Evolutionary conservation across 2,329 filamentous ascomycete species (phyloP).

Genomic region (Paradendryphiella salina): DNA sequence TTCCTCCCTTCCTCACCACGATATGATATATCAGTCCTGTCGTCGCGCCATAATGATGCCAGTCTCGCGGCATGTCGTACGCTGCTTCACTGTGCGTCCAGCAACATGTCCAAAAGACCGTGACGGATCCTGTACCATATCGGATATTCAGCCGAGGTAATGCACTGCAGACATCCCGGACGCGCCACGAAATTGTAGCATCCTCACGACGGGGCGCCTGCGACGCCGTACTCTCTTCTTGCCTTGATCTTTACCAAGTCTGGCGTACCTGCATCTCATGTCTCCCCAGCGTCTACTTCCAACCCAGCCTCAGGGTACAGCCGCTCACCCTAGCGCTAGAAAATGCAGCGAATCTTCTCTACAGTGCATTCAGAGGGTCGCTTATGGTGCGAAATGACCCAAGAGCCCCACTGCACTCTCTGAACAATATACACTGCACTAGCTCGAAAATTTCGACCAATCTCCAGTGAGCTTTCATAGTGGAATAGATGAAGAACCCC

Average conservation of each 20-base stretch:
- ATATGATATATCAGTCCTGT: too few species aligned
- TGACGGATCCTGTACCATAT: too few species aligned
- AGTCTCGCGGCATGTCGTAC: too few species aligned
- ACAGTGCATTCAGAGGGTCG: slow-evolving; percentile 14
- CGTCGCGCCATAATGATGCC: too few species aligned
- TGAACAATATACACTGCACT: slow-evolving; percentile 15
- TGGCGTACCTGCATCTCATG: slow-evolving; percentile 1
- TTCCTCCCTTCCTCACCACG: too few species aligned
- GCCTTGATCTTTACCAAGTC: not conserved
- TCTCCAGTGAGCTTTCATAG: not conserved
- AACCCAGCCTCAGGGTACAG: slow-evolving; percentile 20
- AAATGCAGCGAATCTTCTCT: slow-evolving; percentile 21
- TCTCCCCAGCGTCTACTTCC: not conserved
- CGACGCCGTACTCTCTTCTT: too few species aligned
- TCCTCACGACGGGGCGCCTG: too few species aligned
- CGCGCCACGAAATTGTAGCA: not conserved
- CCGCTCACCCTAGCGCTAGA: slow-evolving; percentile 16
- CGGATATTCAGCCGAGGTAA: too few species aligned
- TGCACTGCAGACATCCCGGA: too few species aligned
- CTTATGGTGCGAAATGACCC: slow-evolving; percentile 11
- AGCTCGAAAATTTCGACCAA: slow-evolving; percentile 9
- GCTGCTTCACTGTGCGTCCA: too few species aligned
- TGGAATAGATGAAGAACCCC: slow-evolving; percentile 2
- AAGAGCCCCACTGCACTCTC: slow-evolving; percentile 7
- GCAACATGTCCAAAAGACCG: too few species aligned